These are phyloP conservation scores for Candida xyloterini DNA, from an alignment of 805 yeast genomes.

Conservation along the genomic window DNA sequence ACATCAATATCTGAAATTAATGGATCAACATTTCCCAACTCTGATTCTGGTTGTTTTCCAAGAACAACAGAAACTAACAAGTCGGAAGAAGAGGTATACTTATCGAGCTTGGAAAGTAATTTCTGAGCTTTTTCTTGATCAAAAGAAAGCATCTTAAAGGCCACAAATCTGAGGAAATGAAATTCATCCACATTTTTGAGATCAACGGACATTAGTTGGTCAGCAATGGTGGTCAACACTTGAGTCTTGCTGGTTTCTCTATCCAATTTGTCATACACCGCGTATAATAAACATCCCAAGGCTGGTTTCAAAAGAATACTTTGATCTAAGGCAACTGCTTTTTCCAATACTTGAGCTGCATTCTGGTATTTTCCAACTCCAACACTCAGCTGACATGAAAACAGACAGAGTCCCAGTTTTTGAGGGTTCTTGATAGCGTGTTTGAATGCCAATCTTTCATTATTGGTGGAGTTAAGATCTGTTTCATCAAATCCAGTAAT, in stretches of 20 bases:
- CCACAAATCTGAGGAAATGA: constrained; percentile 33
- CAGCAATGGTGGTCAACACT: constrained; percentile 33
- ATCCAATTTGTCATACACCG: constrained; percentile 47
- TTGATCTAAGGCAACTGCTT: constrained; percentile 16
- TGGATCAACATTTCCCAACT: constrained; percentile 23
- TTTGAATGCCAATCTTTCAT: constrained; percentile 35
- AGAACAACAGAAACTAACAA: constrained; percentile 23
- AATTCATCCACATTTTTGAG: constrained; percentile 18
- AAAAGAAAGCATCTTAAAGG: constrained; percentile 37
- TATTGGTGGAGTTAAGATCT: constrained; percentile 20
- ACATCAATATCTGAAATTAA: constrained; percentile 33
- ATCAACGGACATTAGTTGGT: constrained; percentile 16
- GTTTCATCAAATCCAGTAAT: constrained; percentile 16
- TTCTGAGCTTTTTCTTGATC: constrained; percentile 32
- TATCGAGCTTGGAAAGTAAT: constrained; percentile 26
- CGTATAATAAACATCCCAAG: constrained; percentile 46
- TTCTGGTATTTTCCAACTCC: constrained; percentile 31
- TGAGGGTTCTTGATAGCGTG: constrained; percentile 31
- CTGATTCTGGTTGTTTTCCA: constrained; percentile 8
- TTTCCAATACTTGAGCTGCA: constrained; percentile 38
- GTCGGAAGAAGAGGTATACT: constrained; percentile 15
- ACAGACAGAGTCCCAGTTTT: constrained; percentile 31
- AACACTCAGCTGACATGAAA: constrained; percentile 36
- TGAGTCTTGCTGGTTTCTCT: constrained; percentile 33
- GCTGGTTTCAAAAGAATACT: constrained; percentile 38